These are phyloP conservation scores for Elsinoe australis DNA, from an alignment of 2,329 filamentous ascomycete species.

Conservation along the genomic window DNA sequence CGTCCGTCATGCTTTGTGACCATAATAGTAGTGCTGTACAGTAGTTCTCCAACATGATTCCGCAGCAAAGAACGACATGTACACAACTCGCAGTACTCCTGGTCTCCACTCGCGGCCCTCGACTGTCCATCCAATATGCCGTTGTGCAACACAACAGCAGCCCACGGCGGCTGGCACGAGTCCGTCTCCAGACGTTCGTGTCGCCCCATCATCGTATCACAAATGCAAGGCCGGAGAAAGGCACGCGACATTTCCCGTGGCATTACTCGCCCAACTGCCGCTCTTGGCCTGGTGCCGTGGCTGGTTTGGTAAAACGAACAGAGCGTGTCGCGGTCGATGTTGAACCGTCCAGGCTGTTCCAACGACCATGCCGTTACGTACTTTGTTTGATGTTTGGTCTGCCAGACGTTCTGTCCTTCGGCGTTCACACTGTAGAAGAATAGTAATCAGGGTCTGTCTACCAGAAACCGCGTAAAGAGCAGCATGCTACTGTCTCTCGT, in stretches of 20 bases:
- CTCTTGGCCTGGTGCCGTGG: constrained; percentile 9
- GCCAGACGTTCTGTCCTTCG: too few relatives aligned
- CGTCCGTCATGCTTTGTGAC: background rate
- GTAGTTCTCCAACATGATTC: too few relatives aligned
- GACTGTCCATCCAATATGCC: background rate
- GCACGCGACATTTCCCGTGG: constrained; percentile 12
- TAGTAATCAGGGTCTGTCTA: too few relatives aligned
- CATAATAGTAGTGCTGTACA: background rate
- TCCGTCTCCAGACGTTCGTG: constrained; percentile 2
- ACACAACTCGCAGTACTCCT: background rate
- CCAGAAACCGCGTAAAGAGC: too few relatives aligned
- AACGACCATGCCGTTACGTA: too few relatives aligned
- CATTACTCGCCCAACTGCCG: constrained; percentile 13
- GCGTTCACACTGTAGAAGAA: too few relatives aligned
- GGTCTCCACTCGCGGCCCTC: background rate
- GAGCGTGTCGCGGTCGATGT: background rate
- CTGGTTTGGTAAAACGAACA: background rate
- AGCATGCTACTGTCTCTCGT: too few relatives aligned
- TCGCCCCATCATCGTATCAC: too few relatives aligned
- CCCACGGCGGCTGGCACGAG: background rate
- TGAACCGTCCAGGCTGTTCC: constrained; percentile 1
- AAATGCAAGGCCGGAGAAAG: background rate
- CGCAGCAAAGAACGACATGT: too few relatives aligned
- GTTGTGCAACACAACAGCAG: background rate
- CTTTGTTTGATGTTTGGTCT: too few relatives aligned